phyloP scores from a whole-genome alignment of 176 grass and related monocot species.

The Juncus inflexus region DNA sequence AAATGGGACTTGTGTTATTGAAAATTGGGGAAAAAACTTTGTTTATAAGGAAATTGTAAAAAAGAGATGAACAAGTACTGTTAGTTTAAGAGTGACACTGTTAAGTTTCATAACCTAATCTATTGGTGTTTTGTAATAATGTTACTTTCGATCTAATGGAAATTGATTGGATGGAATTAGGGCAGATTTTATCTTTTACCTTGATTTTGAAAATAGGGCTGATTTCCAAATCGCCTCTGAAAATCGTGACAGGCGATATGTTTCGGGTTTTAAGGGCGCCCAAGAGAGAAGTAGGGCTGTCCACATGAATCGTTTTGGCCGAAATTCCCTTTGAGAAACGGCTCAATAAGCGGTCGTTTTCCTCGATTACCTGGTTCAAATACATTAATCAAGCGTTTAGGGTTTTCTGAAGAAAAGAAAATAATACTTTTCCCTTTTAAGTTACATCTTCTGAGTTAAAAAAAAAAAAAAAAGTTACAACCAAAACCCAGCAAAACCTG shows the following conservation, averaged over 20 bases:
- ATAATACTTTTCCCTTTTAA: too few species aligned
- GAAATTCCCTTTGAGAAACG: slow-evolving; percentile 59
- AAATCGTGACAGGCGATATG: slow-evolving; percentile 79
- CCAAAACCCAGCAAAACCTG: too few species aligned
- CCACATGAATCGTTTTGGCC: slow-evolving; percentile 59
- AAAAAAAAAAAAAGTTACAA: too few species aligned
- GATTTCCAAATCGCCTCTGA: slow-evolving; percentile 91
- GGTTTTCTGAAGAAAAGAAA: too few species aligned
- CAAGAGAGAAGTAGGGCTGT: slow-evolving; percentile 64
- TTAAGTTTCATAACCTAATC: too few species aligned
- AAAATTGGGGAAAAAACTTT: background rate
- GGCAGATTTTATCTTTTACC: slow-evolving; percentile 32
- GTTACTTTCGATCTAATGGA: slow-evolving; percentile 12
- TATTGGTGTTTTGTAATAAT: background rate
- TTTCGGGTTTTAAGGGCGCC: slow-evolving; percentile 84
- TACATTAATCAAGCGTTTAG: too few species aligned
- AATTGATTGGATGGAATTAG: background rate
- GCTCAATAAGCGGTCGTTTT: slow-evolving; percentile 68
- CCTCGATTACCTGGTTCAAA: slow-evolving; percentile 34
- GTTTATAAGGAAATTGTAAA: background rate
- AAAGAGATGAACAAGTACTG: background rate
- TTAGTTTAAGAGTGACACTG: background rate
- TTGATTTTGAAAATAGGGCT: slow-evolving; percentile 78
- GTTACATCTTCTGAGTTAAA: too few species aligned
- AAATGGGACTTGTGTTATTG: background rate